A percentile compares a stretch with the other conserved stretches of the same genome.
Conservation (phyloP, 2,329 filamentous ascomycete species). For the Mycosphaerella arachidis region DNA sequence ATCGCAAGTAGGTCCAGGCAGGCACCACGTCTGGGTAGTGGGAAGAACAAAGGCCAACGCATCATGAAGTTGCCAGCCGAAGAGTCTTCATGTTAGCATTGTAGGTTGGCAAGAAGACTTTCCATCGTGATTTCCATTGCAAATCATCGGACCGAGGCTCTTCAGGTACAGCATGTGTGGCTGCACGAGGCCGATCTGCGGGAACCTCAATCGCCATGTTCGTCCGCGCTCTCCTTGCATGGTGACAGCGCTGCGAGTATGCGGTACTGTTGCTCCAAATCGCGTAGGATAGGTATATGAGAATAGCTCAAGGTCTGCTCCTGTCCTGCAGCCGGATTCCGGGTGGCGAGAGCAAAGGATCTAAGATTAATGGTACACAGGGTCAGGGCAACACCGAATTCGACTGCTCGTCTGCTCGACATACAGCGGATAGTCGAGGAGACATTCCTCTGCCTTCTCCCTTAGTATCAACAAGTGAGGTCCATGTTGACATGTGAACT, state of each 20-base stretch:
- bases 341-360: not conserved
- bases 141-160: not conserved
- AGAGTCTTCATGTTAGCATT: no score
- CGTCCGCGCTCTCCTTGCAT: not conserved
- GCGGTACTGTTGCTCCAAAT: not conserved
- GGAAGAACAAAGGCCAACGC: not conserved
- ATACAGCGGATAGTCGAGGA: not conserved
- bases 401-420: not conserved
- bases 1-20: not conserved
- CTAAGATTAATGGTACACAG: not conserved
- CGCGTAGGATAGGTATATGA: not conserved
- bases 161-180: not conserved
- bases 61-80: no score
- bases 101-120: no score
- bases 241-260: not conserved
- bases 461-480: not conserved
- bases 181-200: not conserved
- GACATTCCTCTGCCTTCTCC: not conserved
- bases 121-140: no score
- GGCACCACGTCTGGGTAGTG: not conserved
- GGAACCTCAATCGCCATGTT: not conserved
- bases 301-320: not conserved
- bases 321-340: not conserved
- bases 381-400: not conserved
- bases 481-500: not conserved